phyloP scores from a whole-genome alignment of 2,329 filamentous ascomycete genomes.

The Tympanopsis confertula region DNA sequence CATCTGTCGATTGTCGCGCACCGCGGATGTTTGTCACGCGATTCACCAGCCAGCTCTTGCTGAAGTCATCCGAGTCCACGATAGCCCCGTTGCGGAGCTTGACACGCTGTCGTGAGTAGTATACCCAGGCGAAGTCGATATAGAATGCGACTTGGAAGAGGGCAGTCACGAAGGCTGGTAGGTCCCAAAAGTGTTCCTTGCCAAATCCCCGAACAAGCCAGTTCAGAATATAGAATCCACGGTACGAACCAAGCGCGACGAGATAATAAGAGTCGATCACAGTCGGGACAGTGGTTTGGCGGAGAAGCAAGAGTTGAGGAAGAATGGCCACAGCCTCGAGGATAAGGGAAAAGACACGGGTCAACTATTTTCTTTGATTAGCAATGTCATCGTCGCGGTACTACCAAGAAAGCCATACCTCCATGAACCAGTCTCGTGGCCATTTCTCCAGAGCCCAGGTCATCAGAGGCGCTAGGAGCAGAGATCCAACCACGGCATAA shows the following conservation, averaged over 20 bases:
- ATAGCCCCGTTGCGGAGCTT: conserved; percentile 53
- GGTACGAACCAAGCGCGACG: conserved; percentile 47
- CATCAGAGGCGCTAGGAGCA: conserved; percentile 29
- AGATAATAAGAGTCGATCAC: conserved; percentile 58
- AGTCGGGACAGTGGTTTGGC: conserved; percentile 54
- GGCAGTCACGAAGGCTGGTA: conserved; percentile 47
- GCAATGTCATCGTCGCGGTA: neutral
- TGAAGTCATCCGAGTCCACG: conserved; percentile 50
- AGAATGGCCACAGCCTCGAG: conserved; percentile 56
- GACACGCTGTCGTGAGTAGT: conserved; percentile 53
- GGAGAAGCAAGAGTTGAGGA: conserved; percentile 52
- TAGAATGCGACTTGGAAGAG: conserved; percentile 52
- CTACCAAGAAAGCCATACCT: neutral
- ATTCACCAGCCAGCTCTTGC: conserved; percentile 47
- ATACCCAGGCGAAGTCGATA: conserved; percentile 58
- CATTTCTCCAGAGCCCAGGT: neutral
- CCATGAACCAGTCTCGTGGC: neutral
- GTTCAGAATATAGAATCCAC: conserved; percentile 52
- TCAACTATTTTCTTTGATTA: conserved; percentile 4
- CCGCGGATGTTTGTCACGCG: conserved; percentile 30
- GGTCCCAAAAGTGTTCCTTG: conserved; percentile 31
- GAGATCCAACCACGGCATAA: conserved; percentile 36
- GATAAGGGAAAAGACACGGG: conserved; percentile 51
- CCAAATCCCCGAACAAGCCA: conserved; percentile 40
- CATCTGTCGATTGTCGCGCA: neutral